Conservation (phyloP, 2,329 filamentous ascomycete species). For the Colletotrichum tofieldiae region DNA sequence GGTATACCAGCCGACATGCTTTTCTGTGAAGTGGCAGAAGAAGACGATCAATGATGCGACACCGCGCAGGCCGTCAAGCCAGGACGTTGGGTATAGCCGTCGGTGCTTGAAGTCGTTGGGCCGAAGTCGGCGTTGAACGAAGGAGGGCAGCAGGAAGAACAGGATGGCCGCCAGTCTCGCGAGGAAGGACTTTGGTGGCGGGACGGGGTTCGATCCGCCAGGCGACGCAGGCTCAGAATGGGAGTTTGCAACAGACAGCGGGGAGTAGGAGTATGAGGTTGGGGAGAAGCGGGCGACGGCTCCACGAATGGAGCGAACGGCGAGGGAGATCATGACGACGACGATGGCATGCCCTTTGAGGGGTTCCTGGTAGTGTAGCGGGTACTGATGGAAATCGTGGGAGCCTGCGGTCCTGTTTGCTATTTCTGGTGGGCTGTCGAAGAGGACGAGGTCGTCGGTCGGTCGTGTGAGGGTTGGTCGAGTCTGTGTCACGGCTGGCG, state of each 20-base stretch:
- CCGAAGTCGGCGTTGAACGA: constrained; percentile 50
- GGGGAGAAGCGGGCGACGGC: constrained; percentile 41
- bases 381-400: not conserved
- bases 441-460: not conserved
- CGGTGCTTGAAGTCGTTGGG: constrained; percentile 44
- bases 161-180: constrained; percentile 38
- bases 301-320: constrained; percentile 42
- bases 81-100: constrained; percentile 59
- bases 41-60: constrained; percentile 65
- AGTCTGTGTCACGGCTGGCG: constrained; percentile 3
- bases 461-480: not conserved
- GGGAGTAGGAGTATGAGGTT: constrained; percentile 28
- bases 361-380: not conserved
- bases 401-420: not conserved
- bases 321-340: constrained; percentile 39
- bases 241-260: constrained; percentile 15
- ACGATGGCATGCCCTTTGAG: constrained; percentile 14
- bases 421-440: not conserved
- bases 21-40: constrained; percentile 63
- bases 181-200: constrained; percentile 17
- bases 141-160: constrained; percentile 51
- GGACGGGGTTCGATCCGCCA: constrained; percentile 9
- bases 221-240: constrained; percentile 32
- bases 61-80: constrained; percentile 66
- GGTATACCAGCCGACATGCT: constrained; percentile 54